A percentile compares a stretch with the other conserved stretches of the same genome.
phyloP scores from a whole-genome alignment of 2,329 filamentous ascomycete species.

The Annulohypoxylon truncatum region DNA sequence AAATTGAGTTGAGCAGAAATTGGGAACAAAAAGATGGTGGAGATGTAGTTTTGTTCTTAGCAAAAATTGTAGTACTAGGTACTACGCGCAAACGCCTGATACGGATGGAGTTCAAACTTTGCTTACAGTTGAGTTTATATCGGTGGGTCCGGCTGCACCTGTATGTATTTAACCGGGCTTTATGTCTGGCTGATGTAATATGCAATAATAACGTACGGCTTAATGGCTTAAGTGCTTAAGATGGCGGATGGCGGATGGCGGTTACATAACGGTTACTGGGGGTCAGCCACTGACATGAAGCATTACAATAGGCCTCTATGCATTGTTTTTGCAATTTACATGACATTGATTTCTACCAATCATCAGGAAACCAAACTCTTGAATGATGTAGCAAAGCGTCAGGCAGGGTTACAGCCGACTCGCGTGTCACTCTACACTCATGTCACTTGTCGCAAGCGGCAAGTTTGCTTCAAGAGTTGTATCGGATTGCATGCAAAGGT shows the following conservation, averaged over 20 bases:
- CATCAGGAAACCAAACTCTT: slow-evolving; percentile 8
- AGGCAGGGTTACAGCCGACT: slow-evolving; percentile 13
- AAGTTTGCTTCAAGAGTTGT: slow-evolving; percentile 13
- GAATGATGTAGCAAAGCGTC: background rate
- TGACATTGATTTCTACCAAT: slow-evolving; percentile 7
- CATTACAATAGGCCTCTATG: background rate
- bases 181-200: background rate
- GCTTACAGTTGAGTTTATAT: slow-evolving; percentile 23
- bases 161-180: slow-evolving; percentile 4
- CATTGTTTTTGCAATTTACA: background rate
- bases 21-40: slow-evolving; percentile 15
- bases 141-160: slow-evolving; percentile 5
- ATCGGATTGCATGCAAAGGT: slow-evolving; percentile 18
- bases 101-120: slow-evolving; percentile 27
- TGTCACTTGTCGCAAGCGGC: slow-evolving; percentile 12
- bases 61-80: slow-evolving; percentile 28
- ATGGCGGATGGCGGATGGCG: background rate
- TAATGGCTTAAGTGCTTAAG: background rate
- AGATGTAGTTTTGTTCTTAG: slow-evolving; percentile 25
- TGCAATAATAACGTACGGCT: background rate
- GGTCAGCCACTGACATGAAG: background rate
- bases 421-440: slow-evolving; percentile 14
- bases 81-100: slow-evolving; percentile 37
- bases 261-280: background rate
- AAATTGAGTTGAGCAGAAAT: slow-evolving; percentile 10